A percentile compares a stretch with the other conserved stretches of the same genome.
Evolutionary conservation across 257 asterid species (phyloP).

Genomic region (Lithospermum erythrorhizon): DNA sequence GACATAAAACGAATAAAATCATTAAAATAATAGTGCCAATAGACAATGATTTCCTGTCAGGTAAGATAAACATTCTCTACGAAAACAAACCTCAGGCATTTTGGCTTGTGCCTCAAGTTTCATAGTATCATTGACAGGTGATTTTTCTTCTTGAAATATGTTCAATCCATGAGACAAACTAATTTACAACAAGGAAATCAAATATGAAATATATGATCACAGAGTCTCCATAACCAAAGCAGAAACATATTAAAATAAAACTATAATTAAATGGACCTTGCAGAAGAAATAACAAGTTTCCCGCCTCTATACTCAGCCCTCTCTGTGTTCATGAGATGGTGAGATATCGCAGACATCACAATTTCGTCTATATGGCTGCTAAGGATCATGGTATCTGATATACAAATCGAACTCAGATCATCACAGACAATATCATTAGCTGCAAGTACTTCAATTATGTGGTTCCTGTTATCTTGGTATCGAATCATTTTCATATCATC

Average conservation of each 20-base stretch:
- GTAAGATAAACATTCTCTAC: background rate
- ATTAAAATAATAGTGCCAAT: background rate
- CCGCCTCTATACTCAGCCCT: background rate
- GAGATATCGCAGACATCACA: background rate
- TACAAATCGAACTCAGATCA: constrained; percentile 1
- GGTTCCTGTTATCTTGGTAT: constrained; percentile 1
- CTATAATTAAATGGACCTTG: background rate
- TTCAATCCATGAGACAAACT: constrained; percentile 1
- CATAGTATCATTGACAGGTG: background rate
- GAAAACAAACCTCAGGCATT: background rate
- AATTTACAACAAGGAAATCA: background rate
- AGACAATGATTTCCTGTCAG: too few species aligned
- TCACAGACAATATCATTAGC: constrained; percentile 1
- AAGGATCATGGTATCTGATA: background rate
- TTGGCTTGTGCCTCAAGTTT: constrained; percentile 1
- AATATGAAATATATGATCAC: background rate
- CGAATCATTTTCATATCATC: constrained; percentile 2
- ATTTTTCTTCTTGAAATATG: constrained; percentile 1
- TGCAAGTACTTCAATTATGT: constrained; percentile 1
- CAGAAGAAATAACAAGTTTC: background rate
- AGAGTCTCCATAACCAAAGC: background rate
- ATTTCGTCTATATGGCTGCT: background rate
- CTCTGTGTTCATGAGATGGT: background rate
- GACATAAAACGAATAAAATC: background rate
- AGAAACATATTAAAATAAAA: background rate